Base-by-base conservation (phyloP, 768 basidiomycete genomes). In the Lyophyllum shimeji region DNA sequence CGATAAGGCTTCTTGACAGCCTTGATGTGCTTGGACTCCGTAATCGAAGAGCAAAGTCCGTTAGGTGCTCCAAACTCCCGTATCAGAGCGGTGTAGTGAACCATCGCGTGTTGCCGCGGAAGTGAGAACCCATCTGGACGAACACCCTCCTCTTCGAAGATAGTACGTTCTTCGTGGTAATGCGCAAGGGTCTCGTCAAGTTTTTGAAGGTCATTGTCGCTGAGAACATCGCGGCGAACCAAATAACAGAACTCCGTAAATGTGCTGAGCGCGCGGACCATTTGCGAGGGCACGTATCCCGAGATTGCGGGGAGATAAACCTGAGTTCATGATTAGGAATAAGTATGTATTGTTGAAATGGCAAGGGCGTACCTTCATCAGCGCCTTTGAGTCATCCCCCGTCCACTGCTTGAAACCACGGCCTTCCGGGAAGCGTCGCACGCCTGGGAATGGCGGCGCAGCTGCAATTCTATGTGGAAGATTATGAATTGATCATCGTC, bases 11-110 rank as follows among this genome's bases (percentile, higher is more conserved):
- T 53, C 18, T 57, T 60, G 15, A 59, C 50, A 17, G 58, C 58
- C 13, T 51, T 55, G 33, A 59, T 59, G 45, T 60, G 59, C 40
- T 56, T 56, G 5, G 55, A 60, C 18, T 73, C 71, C 0, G 70
- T 73, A 18, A 71, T 71, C 13, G 70, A 71, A 0, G 69, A 69
- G 34, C 69, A 71, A 0, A 70, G 45, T 9, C 70, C 60, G 56
- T 71, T 69, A 5, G 67, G 66, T 1, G 66, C 60, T 3, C 68
- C 67, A 56, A 69, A 71, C 29, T 56, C 46, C 7, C 50, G 45
- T 25, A 67, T 44, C 23, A 23, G 3, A 23, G 21, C 23, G 21
- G 21, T 23, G 12, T 44, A 44, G 12, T 44, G 21, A 44, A 44
- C 21, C 21, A 44, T 23, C 6, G 43, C 4, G 21, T 44, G 43